Evolutionary conservation across 208 protist genomes (phyloP), one percentile per base, ranked within the genome.

Genomic region (Leishmania arabica): DNA sequence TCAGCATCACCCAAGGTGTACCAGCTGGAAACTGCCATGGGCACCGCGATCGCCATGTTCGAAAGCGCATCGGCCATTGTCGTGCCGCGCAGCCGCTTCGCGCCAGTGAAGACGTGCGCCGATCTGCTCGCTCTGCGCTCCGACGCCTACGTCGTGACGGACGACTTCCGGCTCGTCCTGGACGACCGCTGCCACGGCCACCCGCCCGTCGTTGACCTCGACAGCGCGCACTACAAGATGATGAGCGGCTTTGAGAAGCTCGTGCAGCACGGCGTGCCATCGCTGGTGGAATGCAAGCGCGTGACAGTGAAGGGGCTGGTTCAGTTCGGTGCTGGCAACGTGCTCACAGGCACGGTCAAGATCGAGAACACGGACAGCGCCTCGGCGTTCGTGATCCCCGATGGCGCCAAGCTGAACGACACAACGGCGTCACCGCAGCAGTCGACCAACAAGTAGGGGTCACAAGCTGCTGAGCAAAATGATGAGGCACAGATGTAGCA

Each of bases 91-190:
- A 89, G 89, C 24, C 93, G 99, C 79, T 99, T 99, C 87, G 86
- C 99, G 8, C 99, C 99, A 9, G 99, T 99, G 21, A 99, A 99
- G 91, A 98, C 91, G 45, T 98, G 95, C 65, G 89, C 83, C 74
- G 99, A 99, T 87, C 89, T 99, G 9, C 92, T 99, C 66, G 83
- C 99, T n/a, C 88, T 99, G 34, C 96, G 98, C 87, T 99, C 94
- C 6, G 98, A 99, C 83, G 91, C 98, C 15, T 99, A 99, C 86
- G 73, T 81, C 9, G 84, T 99, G 17, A 89, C 90, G 58, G 54
- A 78, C 5, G 97, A 95, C 77, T 84, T 84, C 62, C 89, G 88
- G 53, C 82, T 97, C 70, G 87, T 91, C 21, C 83, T 95, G 31
- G 84, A 88, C 70, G 75, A 85, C n/a, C 79, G 75, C 45, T 84